Evolutionary conservation across 2,329 filamentous ascomycete genomes (phyloP).

Genomic region (Zasmidium citrigriseum): DNA sequence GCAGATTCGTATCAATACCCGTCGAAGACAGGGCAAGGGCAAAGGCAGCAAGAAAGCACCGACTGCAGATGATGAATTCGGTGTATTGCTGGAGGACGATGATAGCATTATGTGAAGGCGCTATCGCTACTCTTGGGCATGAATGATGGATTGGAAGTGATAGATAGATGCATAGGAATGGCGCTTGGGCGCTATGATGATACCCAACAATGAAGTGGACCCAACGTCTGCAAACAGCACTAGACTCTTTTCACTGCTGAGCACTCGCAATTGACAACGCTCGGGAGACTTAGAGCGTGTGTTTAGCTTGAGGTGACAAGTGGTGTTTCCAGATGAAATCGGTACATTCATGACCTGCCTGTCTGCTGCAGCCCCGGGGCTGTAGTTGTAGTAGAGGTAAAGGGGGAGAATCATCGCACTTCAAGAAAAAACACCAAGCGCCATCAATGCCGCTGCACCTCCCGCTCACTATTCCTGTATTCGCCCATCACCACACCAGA

Average conservation of each 20-base stretch:
- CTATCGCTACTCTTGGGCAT: no score
- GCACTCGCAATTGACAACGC: no score
- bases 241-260: no score
- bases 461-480: background rate
- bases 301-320: no score
- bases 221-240: no score
- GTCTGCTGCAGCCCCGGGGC: background rate
- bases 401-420: background rate
- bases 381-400: background rate
- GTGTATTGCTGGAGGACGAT: constrained; percentile 16
- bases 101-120: constrained; percentile 9
- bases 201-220: no score
- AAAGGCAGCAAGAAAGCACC: background rate
- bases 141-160: no score
- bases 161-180: no score
- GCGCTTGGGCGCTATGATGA: no score
- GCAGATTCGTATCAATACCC: constrained; percentile 26
- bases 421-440: background rate
- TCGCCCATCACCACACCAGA: no score
- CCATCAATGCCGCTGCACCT: background rate
- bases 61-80: constrained; percentile 8
- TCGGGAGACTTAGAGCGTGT: no score
- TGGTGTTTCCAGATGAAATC: no score
- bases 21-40: constrained; percentile 15
- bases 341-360: background rate